Percentiles rank a stretch among this genome's conserved stretches.
Conservation (phyloP, 2,329 filamentous ascomycete genomes). For the Claviceps purpurea region DNA sequence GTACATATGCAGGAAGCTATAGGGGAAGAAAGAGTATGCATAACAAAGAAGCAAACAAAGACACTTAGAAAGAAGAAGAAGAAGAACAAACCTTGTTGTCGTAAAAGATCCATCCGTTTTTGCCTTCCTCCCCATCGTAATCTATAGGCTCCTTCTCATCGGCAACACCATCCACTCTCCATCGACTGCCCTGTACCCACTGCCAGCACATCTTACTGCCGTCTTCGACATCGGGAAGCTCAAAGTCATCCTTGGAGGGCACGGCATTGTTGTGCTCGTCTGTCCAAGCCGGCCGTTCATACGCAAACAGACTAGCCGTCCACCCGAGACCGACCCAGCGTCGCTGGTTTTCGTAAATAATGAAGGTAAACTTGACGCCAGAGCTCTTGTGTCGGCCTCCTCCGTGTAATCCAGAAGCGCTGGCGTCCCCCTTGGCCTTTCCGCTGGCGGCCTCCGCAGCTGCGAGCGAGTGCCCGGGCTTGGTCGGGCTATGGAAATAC, state of each 20-base stretch:
- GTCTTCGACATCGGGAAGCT: conserved; percentile 48
- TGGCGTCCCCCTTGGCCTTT: conserved; percentile 11
- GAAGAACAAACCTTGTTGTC: conserved; percentile 61
- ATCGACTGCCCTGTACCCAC: conserved; percentile 77
- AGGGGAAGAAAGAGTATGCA: not conserved
- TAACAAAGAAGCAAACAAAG: not conserved
- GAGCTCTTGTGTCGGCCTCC: conserved; percentile 39
- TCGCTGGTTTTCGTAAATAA: conserved; percentile 90
- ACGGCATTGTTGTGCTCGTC: conserved; percentile 85
- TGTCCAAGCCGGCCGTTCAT: conserved; percentile 85
- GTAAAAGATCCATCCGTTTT: conserved; percentile 88
- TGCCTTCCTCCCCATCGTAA: conserved; percentile 47
- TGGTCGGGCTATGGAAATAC: conserved; percentile 44
- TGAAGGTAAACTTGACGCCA: conserved; percentile 90
- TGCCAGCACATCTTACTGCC: conserved; percentile 45
- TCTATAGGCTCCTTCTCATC: conserved; percentile 32
- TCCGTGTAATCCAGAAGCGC: conserved; percentile 12
- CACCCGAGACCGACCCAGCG: conserved; percentile 91
- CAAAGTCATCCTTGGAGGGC: conserved; percentile 57
- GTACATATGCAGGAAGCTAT: too few relatives aligned
- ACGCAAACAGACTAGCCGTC: conserved; percentile 82
- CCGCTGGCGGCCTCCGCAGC: conserved; percentile 13
- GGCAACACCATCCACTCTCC: conserved; percentile 68
- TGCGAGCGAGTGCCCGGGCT: conserved; percentile 16
- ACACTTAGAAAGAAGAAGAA: not conserved